Conservation (phyloP, 2,329 filamentous ascomycete genomes). For the Diaporthe nobilis region DNA sequence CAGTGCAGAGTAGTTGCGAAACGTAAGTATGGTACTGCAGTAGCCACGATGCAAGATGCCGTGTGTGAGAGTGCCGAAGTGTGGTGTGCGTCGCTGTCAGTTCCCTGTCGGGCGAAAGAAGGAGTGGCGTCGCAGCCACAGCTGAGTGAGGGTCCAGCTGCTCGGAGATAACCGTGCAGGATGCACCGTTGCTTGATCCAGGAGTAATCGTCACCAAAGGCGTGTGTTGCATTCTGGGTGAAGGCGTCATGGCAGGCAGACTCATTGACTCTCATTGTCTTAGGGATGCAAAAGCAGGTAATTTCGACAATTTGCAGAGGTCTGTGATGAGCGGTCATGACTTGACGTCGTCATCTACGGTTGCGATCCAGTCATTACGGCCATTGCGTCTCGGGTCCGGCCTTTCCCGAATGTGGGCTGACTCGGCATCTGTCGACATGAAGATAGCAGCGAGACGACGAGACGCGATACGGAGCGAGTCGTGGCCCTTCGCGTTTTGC, state of each 20-base stretch:
- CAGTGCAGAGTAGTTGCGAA: neutral
- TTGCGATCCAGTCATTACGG: conserved; percentile 3
- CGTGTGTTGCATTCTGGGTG: neutral
- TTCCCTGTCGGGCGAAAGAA: neutral
- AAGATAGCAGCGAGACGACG: conserved; percentile 10
- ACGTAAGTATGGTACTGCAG: neutral
- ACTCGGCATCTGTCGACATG: conserved; percentile 9
- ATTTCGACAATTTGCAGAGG: neutral
- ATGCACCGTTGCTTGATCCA: neutral
- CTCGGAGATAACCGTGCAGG: conserved; percentile 25
- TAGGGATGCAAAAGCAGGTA: conserved; percentile 2
- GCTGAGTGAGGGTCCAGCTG: neutral
- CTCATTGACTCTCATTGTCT: neutral
- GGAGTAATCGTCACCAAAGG: neutral
- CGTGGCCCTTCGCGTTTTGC: conserved; percentile 9
- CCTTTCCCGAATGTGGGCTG: conserved; percentile 35
- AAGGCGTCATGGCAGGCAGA: neutral
- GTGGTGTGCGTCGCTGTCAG: neutral
- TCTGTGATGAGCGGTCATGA: conserved; percentile 14
- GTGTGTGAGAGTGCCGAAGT: neutral
- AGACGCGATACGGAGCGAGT: conserved; percentile 16
- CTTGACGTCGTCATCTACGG: conserved; percentile 8
- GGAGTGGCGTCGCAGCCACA: neutral
- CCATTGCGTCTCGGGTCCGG: conserved; percentile 13
- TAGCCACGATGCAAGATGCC: neutral